Evolutionary conservation across 2,329 filamentous ascomycete species (phyloP).

Genomic region (Colletotrichum somersetense): DNA sequence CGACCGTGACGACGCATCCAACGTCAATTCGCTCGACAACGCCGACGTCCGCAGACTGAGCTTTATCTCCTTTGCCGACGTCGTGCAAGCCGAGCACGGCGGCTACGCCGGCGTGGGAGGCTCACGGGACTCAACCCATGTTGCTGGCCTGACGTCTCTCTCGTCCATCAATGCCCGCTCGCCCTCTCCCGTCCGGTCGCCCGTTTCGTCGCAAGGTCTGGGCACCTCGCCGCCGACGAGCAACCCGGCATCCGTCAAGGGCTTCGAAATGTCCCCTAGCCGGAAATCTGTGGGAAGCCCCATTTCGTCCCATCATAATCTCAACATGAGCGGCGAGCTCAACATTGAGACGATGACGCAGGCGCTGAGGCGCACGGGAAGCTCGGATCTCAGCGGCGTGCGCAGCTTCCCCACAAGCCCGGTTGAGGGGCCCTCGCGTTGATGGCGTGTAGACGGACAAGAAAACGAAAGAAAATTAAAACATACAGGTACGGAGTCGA

Average conservation of each 20-base stretch:
- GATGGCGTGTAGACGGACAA: background rate
- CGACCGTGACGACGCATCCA: constrained; percentile 74
- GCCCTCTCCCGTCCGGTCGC: constrained; percentile 84
- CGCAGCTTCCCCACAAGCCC: constrained; percentile 71
- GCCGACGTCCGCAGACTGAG: constrained; percentile 85
- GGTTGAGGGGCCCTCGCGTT: constrained; percentile 54
- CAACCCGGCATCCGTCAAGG: constrained; percentile 80
- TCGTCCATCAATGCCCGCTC: constrained; percentile 72
- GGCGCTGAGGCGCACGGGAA: constrained; percentile 86
- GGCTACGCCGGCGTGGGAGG: constrained; percentile 62
- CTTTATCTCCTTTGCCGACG: constrained; percentile 97
- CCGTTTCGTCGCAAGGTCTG: constrained; percentile 76
- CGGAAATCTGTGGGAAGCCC: constrained; percentile 74
- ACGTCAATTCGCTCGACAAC: constrained; percentile 82
- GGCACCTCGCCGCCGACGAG: constrained; percentile 82
- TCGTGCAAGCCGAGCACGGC: constrained; percentile 87
- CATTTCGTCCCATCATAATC: constrained; percentile 64
- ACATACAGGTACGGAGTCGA: constrained; percentile 38
- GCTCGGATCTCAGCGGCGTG: constrained; percentile 76
- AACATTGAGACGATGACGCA: constrained; percentile 96
- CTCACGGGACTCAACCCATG: constrained; percentile 77
- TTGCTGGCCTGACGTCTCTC: constrained; percentile 75
- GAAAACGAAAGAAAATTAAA: constrained; percentile 11
- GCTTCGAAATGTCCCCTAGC: constrained; percentile 76
- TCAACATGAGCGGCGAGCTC: constrained; percentile 73